Evolutionary conservation across 495 filamentous ascomycete genomes (phyloP).

Genomic region (Hypoxylon cercidicola): DNA sequence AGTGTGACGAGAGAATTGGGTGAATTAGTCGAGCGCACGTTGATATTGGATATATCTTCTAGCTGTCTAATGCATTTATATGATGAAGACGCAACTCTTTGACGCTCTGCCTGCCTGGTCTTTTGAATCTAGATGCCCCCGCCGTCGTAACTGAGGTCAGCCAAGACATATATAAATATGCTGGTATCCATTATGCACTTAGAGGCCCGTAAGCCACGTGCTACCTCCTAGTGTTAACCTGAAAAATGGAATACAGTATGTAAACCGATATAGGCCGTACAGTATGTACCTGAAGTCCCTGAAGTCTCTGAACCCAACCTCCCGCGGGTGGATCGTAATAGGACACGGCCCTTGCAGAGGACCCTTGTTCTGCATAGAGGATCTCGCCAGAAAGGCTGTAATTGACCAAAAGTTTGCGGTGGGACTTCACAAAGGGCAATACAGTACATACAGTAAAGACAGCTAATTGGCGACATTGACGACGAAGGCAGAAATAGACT

Average conservation of each 20-base stretch:
- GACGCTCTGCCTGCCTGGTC: too few relatives aligned
- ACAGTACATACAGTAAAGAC: conserved; percentile 40
- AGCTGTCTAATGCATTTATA: too few relatives aligned
- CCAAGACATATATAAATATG: too few relatives aligned
- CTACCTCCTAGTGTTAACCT: too few relatives aligned
- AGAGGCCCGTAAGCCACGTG: conserved; percentile 1
- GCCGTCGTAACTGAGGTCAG: too few relatives aligned
- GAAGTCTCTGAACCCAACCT: conserved; percentile 16
- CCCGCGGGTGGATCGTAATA: conserved; percentile 14
- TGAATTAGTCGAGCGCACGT: too few relatives aligned
- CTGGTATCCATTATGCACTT: conserved; percentile 10
- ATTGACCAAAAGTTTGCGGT: conserved; percentile 32
- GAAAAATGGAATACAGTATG: conserved; percentile 27
- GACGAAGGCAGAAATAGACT: conserved; percentile 28
- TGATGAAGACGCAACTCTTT: too few relatives aligned
- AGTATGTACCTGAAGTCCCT: conserved; percentile 25
- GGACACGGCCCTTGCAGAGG: conserved; percentile 40
- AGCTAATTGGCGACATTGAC: conserved; percentile 34
- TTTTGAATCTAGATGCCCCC: too few relatives aligned
- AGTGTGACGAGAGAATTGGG: too few relatives aligned
- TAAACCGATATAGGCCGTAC: conserved; percentile 11
- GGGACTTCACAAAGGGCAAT: conserved; percentile 28
- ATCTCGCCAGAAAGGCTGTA: conserved; percentile 25
- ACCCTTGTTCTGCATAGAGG: conserved; percentile 35
- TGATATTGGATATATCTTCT: too few relatives aligned